Evolutionary conservation across 2,329 filamentous ascomycete species (phyloP), one percentile per base, ranked within the genome.

Genomic region (Trichoderma sp.): DNA sequence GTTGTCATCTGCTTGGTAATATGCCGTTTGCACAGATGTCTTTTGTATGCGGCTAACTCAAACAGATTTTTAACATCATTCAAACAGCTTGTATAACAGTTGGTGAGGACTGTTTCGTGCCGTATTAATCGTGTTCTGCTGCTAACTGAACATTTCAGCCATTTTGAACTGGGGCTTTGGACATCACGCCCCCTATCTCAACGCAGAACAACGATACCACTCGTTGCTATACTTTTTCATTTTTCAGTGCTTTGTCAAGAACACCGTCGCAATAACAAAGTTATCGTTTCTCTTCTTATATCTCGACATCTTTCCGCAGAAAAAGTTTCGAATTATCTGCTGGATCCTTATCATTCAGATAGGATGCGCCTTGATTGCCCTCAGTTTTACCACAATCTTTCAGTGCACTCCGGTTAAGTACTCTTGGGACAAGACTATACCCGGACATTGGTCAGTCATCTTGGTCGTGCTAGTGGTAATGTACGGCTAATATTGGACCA

Each of bases 201-300:
- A 43, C 6, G 28, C 36, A 9, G 66, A 69, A 36, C n/a, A 69
- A 23, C 66, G 66, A 26, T 69, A 69, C 12, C n/a, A 69, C 66
- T 69, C 66, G 15, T 36, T 69, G 15, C 43, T 69, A 62, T 69
- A 69, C n/a, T 69, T 69, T 32, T 69, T 69, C 15, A 34, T 69
- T 28, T 69, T 69, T 11, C 66, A 69, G 23, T 69, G 55, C 13
- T 69, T 69, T 12, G 55, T 69, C n/a, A 69, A 69, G 20, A 61
- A 69, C 57, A 69, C 66, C 5, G 66, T 69, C 17, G 66, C 17
- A 3, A 69, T 69, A 26, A 69, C 66, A 11, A 69, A 69, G 9
- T 15, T 69, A 8, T 69, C 66, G 4, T 69, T 69, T 36, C 39
- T 69, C 6, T 69, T 69, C 11, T 57, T 69, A 8, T 69, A 69